Evolutionary conservation across 257 asterid species (phyloP), one percentile per base, ranked within the genome.

Genomic region (Solanum chilense): DNA sequence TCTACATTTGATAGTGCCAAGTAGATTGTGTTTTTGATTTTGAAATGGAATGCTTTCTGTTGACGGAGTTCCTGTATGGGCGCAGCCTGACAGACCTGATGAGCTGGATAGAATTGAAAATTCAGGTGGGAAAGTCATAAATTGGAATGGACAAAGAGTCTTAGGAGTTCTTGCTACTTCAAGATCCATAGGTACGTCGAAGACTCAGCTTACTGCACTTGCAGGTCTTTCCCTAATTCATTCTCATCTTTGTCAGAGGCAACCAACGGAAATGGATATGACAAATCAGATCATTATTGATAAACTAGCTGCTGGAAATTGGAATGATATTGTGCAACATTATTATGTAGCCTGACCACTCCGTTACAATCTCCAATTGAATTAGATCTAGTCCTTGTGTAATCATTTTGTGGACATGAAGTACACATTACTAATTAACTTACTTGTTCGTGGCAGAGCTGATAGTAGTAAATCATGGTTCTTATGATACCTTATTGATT

Each of bases 121-220:
- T 0, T 84, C 78, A 12, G 98, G 98, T 25, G 98, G 98, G 20
- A 95, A 89, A 76, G 98, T 95, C 56, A 90, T 94, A 37, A 89
- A 95, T 29, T 94, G 98, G 98, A 90, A 95, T 25, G 98, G 96
- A 9, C 90, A 91, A 0, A 88, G 96, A 78, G 95, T 95, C 3
- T 88, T 91, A 3, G 98, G 98, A 16, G 98, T 93, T 39, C 96
- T 95, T 41, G 93, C 98, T 37, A 95, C 96, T 29, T 94, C 98
- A 45, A 91, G 98, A 91, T 93, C 98, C 10, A 91, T 95, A 88
- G 98, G 98, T 94, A 90, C 68, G 84, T 21, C 13, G 2, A 18
- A 80, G 10, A 20, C 85, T 80, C 3, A 80, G 20, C 68, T 80
- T 80, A 10, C 33, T 80, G 27, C 85, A 39, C 82, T 74, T 27